These are phyloP conservation scores for Agapanthus africanus DNA, from an alignment of 106 monocot species.

Conservation along the genomic window DNA sequence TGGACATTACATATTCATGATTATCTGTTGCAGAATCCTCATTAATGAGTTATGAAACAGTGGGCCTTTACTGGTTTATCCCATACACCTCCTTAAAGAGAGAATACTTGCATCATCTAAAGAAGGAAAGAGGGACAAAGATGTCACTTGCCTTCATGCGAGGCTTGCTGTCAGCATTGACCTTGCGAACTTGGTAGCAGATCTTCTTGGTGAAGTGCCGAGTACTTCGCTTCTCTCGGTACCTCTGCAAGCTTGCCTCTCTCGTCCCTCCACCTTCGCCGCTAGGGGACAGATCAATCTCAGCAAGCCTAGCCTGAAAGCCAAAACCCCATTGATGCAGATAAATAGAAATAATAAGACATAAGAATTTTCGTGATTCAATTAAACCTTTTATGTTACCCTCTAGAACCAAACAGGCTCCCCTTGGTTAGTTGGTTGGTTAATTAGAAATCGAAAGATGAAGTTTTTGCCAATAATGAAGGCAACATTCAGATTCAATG, in stretches of 20 bases:
- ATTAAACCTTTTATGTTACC: neutral
- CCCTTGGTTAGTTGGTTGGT: neutral
- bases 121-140: too few species aligned
- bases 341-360: neutral
- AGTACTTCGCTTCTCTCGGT: too few species aligned
- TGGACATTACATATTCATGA: too few species aligned
- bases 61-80: too few species aligned
- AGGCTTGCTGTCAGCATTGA: slow-evolving; percentile 39
- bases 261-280: slow-evolving; percentile 78
- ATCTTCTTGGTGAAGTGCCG: slow-evolving; percentile 66
- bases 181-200: slow-evolving; percentile 48
- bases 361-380: neutral
- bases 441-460: neutral
- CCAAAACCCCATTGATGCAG: neutral
- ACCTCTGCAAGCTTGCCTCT: too few species aligned
- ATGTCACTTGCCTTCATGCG: slow-evolving; percentile 48
- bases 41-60: too few species aligned
- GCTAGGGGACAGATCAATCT: slow-evolving; percentile 39
- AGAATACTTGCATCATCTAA: too few species aligned
- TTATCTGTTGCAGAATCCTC: too few species aligned
- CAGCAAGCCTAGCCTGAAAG: slow-evolving; percentile 40
- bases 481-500: neutral
- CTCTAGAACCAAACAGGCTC: neutral
- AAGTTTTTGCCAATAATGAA: neutral
- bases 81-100: too few species aligned